Base-by-base conservation (phyloP, 495 filamentous ascomycete genomes). In the Podospora sp. region DNA sequence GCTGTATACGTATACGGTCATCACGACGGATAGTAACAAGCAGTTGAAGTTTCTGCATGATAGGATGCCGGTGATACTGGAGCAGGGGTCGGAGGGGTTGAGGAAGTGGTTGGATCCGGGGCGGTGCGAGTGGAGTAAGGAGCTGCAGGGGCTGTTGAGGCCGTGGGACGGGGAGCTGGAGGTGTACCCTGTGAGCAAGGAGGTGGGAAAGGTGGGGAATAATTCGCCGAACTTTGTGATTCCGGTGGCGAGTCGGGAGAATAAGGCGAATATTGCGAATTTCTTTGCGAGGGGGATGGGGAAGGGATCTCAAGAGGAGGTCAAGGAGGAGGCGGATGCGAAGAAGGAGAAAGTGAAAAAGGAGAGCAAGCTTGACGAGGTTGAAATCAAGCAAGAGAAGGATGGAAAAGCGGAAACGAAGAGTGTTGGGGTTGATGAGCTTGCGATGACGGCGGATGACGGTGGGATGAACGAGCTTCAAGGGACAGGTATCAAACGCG, bases 181-280 rank as follows among this genome's bases (percentile, higher is more conserved):
- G 51, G 87, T 90, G 27, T 97, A 97, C 75, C 85, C 89, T 16
- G 95, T 99, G 1, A 86, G 84, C 55, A 92, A 91, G 75, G 94
- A 95, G 14, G 95, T 99, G 0, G 93, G 93, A 0, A 97, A 97
- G 79, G 95, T 96, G 1, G 93, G 94, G n/a, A 96, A 97, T 68
- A 91, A 96, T 74, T 92, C 89, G 20, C 87, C 90, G 0, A 83
- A 81, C 1, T 97, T 98, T 74, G 85, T 98, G 49, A 81, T 97
- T 1, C 93, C 93, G 0, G 79, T 97, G 52, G 83, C 88, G 70
- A 93, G 90, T 76, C 89, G 84, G 59, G 91, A 93, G 72, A 96
- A 96, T 72, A 97, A 96, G 80, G 86, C 81, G 49, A 96, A 93
- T 67, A 97, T 99, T 75, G 91, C 90, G 16, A 97, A 96, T 73